These are phyloP conservation scores for Termitomyces sp. DNA, from an alignment of 768 basidiomycete genomes.

Conservation along the genomic window DNA sequence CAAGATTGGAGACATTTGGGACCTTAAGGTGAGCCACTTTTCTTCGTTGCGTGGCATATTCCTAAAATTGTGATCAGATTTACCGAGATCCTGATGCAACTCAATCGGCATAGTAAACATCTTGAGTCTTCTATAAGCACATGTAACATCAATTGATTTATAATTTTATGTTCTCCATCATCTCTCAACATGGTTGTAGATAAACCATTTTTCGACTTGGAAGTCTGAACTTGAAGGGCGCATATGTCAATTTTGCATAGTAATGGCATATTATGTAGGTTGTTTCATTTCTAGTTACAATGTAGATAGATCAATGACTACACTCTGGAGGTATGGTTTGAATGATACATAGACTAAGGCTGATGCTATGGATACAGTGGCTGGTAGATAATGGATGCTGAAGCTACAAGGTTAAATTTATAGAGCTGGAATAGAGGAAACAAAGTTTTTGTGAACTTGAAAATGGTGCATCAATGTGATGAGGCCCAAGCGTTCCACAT, in stretches of 20 bases:
- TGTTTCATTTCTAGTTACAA: too few species aligned
- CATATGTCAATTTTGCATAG: not conserved
- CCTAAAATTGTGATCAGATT: slow-evolving; percentile 29
- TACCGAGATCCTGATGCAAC: slow-evolving; percentile 44
- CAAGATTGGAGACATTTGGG: slow-evolving; percentile 71
- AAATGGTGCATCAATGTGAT: not conserved
- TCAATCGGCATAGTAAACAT: slow-evolving; percentile 30
- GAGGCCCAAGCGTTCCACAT: slow-evolving; percentile 49
- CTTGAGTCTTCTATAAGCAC: slow-evolving; percentile 4
- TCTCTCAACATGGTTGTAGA: not conserved
- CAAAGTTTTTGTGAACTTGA: too few species aligned
- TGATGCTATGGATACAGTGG: slow-evolving; percentile 10
- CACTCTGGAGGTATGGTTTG: not conserved
- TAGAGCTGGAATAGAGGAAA: too few species aligned
- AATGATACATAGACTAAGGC: not conserved
- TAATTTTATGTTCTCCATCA: not conserved
- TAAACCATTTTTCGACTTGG: too few species aligned
- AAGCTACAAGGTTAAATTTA: slow-evolving; percentile 6
- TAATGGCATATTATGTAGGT: not conserved
- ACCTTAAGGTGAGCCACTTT: slow-evolving; percentile 52
- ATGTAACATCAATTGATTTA: slow-evolving; percentile 12
- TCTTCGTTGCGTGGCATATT: not conserved
- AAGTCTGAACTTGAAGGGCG: too few species aligned
- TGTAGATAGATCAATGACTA: too few species aligned
- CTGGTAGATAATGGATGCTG: slow-evolving; percentile 10